Evolutionary conservation across 345 rosid genomes (phyloP), one percentile per base, ranked within the genome.

Genomic region (Eucalyptus urophylla): DNA sequence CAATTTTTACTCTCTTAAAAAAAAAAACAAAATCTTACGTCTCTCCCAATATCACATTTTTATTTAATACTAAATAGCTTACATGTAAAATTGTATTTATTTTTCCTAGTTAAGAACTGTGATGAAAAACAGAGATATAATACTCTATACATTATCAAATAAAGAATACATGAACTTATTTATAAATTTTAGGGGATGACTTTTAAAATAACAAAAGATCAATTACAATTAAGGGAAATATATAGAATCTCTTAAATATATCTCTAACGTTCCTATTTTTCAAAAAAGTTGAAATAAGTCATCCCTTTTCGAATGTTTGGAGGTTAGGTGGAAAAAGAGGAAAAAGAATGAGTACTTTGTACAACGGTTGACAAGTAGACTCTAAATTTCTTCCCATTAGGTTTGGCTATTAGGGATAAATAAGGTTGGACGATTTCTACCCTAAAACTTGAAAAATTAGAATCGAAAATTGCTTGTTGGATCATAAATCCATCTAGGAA

Each of bases 401-500:
- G 12, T 8, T 31, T 16, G 43, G 40, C 17, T 3, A 67, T 67
- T 24, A 67, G 33, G 5, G 69, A 1, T 62, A 6, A 29, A 1
- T 29, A 60, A 25, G 31, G n/a, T 27, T 27, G 31, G 1, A 8
- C 16, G 0, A 6, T 60, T 62, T 6, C 8, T 29, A 62, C 15
- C 33, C 8, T 62, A 62, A 13, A 62, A 62, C 7, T 0, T 13
- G 17, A 62, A 29, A 62, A 62, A 62, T 12, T 62, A 3, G 15
- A 13, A 62, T 13, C 0, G 17, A 62, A 12, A 13, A 13, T 0
- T 29, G 2, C 1, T 6, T 6, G 14, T 60, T 27, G 15, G 33
- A 27, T 60, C 16, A 60, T 60, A 0, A 12, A 60, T 12, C 2
- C 58, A 53, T 53, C 5, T 0, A 19, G 0, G 25, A 53, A 19